Base-by-base conservation (phyloP, 805 yeast genomes). In the Candida berthetii region DNA sequence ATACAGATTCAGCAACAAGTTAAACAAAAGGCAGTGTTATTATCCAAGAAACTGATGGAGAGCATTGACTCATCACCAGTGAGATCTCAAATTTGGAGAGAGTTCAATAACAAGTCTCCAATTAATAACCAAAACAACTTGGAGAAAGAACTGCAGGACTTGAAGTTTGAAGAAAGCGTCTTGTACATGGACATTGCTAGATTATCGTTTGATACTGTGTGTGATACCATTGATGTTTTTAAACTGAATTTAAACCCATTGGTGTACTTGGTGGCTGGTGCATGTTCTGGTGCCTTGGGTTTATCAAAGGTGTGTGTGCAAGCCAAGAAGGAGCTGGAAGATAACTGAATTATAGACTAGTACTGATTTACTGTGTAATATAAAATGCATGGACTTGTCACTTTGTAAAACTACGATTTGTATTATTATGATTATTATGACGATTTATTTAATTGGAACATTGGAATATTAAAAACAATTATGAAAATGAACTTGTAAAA, bases 1-100 rank as follows among this genome's bases (percentile, higher is more conserved):
- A 47, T 79, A 27, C 69, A 66, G 46, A 73, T 82, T 36, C 82
- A 75, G 54, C 71, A 74, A 36, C 79, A 80, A 54, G 86, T 84
- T 7, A 80, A 75, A 53, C 69, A 67, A 48, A 68, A 72, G 42
- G 82, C 84, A 1, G 68, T 66, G 25, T 49, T 61, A 15, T 48
- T 74, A 19, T 66, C 75, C 7, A 63, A 61, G 43, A 74, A 65
- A 42, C 53, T 71, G 31, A 45, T 53, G 38, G 52, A 53, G 34
- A 50, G 37, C 45, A 52, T 48, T 35, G 48, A 48, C 37, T 18
- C 48, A 22, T 50, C 64, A 7, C 58, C 61, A 15, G 44, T 60
- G 33, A 53, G 58, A 38, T 48, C 54, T 28, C 62, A 60, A 36
- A 48, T 62, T 14, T 40, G 64, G 42, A 51, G 51, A 28, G 67